Base-by-base conservation (phyloP, 176 grass and related monocot genomes). In the Juncus effusus region DNA sequence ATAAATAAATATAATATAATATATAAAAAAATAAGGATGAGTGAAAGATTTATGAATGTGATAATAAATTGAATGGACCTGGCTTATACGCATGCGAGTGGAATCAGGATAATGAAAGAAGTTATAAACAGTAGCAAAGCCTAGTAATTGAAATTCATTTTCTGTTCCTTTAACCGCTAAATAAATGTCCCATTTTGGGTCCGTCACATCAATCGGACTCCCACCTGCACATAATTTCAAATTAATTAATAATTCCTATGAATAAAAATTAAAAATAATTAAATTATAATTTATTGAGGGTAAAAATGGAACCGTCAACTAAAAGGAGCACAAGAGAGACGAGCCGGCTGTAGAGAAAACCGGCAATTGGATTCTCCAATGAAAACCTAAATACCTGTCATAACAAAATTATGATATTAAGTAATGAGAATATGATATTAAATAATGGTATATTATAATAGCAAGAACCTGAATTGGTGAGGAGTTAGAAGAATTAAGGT, bases 291-390 rank as follows among this genome's bases (percentile, higher is more conserved):
- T 14, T 12, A 50, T 40, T 12, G 42, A 57, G 38, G 9, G 53
- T 61, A 14, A 13, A 52, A 11, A 77, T 79, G 16, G 66, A 79
- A 87, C 94, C 94, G 80, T 99, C 94, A 74, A 99, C 83, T 47
- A 99, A 84, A 74, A 93, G 85, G 54, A 99, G 78, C 70, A 99
- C 80, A 82, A 99, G 85, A n/a, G 94, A 79, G 45, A 99, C 72
- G 49, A 99, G 28, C 61, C 78, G 83, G 75, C 85, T 82, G 74
- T 99, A 99, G 67, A 99, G 88, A 10, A 93, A 93, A 72, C 81
- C 69, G 70, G 80, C 78, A 78, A 80, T 63, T 73, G 65, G 71
- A 61, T 76, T 90, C 82, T 84, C 74, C 72, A 93, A 73, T 70
- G 85, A 77, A 55, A 87, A 75, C 65, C 72, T 78, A 75, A 99